Evolutionary conservation across 352 stramenopile species (phyloP).

Genomic region (Globisporangium cederbergense): DNA sequence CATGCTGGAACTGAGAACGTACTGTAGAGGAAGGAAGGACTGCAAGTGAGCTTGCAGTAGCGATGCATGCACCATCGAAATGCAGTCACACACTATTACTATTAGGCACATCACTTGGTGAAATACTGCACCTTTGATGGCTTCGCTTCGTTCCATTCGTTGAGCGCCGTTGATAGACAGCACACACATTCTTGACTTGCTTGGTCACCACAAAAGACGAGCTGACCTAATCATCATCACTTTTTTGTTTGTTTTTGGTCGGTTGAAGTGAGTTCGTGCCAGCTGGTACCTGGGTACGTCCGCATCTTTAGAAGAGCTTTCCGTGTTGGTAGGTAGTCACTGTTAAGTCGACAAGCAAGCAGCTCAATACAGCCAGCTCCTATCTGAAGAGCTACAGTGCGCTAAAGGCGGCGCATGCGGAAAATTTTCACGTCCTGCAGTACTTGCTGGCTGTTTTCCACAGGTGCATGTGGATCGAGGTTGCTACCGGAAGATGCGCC

Average conservation of each 20-base stretch:
- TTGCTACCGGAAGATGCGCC: not conserved
- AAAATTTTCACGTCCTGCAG: slow-evolving; percentile 77
- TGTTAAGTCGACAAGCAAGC: not conserved
- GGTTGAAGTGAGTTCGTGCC: not conserved
- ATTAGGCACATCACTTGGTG: too few species aligned
- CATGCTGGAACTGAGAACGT: not conserved
- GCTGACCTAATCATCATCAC: not conserved
- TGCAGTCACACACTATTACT: too few species aligned
- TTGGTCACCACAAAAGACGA: not conserved
- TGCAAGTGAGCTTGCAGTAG: too few species aligned
- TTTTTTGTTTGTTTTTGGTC: too few species aligned
- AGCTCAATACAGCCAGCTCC: not conserved
- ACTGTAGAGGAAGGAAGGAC: not conserved
- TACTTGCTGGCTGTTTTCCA: slow-evolving; percentile 20
- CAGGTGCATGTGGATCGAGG: not conserved
- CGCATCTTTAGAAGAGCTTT: not conserved
- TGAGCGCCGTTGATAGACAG: not conserved
- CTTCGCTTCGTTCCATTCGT: not conserved
- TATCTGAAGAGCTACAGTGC: not conserved
- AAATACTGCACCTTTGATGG: too few species aligned
- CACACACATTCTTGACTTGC: not conserved
- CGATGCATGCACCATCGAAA: too few species aligned
- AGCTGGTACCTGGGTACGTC: not conserved
- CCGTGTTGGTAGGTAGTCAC: not conserved
- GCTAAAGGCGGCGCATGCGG: slow-evolving; percentile 29